These are phyloP conservation scores for Agaricus subrufescens DNA, from an alignment of 768 basidiomycete species.

Conservation along the genomic window DNA sequence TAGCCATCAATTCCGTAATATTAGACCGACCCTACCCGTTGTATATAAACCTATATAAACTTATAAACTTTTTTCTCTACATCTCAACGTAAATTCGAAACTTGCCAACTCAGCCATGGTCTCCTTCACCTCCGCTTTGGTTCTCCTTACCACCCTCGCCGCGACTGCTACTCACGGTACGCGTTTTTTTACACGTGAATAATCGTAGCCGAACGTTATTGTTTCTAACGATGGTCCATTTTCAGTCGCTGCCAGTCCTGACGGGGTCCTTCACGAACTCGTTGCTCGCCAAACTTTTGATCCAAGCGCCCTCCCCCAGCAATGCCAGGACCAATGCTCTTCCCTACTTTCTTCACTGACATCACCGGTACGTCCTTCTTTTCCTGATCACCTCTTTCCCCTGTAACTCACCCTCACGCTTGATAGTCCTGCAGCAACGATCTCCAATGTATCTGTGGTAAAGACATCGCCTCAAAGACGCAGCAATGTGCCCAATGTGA, in stretches of 20 bases:
- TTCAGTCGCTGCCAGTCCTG: background rate
- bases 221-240: too few species aligned
- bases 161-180: constrained; percentile 4
- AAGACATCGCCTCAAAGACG: background rate
- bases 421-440: background rate
- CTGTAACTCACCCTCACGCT: background rate
- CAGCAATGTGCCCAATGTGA: background rate
- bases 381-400: background rate
- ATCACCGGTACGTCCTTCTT: background rate
- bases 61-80: background rate
- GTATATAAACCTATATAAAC: background rate
- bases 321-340: constrained; percentile 3
- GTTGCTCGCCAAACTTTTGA: constrained; percentile 5
- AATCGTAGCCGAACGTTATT: background rate
- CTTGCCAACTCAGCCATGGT: background rate
- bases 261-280: background rate
- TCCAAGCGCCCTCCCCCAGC: background rate
- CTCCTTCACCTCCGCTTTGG: background rate
- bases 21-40: too few species aligned
- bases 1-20: too few species aligned
- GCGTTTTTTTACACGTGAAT: background rate
- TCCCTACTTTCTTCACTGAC: background rate
- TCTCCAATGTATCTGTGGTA: constrained; percentile 2
- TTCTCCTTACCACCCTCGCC: background rate
- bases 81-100: background rate